These are phyloP conservation scores for Neurospora sp. DNA, from an alignment of 495 filamentous ascomycete species.

Conservation along the genomic window DNA sequence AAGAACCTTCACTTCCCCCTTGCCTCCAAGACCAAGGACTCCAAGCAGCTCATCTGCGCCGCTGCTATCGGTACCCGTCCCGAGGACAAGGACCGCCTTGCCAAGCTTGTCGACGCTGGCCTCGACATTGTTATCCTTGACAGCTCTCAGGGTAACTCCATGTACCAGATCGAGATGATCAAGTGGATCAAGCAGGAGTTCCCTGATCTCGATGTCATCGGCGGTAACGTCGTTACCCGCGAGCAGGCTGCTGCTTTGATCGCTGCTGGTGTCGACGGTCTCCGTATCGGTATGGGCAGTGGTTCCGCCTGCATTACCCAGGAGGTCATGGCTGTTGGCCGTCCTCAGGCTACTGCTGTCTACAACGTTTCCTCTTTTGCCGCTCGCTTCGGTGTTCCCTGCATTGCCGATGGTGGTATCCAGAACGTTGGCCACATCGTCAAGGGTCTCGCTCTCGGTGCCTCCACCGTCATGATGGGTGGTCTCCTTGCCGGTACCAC, in stretches of 20 bases:
- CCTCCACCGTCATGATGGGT: constrained; percentile 98
- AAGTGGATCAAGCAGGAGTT: constrained; percentile 83
- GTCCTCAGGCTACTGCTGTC: constrained; percentile 88
- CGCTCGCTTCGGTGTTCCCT: constrained; percentile 87
- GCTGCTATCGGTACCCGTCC: constrained; percentile 92
- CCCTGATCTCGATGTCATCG: constrained; percentile 86
- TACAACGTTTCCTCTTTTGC: constrained; percentile 83
- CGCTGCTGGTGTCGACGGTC: constrained; percentile 87
- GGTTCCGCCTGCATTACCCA: constrained; percentile 98
- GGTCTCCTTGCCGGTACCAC: constrained; percentile 94
- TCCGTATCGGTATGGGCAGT: constrained; percentile 98
- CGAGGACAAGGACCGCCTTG: constrained; percentile 78
- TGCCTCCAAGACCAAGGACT: constrained; percentile 91
- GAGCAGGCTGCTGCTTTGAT: constrained; percentile 90
- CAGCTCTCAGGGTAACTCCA: constrained; percentile 91
- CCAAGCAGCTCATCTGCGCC: constrained; percentile 94
- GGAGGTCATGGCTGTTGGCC: constrained; percentile 98
- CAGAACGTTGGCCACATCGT: constrained; percentile 99
- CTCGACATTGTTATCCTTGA: constrained; percentile 94
- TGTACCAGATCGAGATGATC: constrained; percentile 96
- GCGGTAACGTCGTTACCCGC: constrained; percentile 92
- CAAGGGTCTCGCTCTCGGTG: constrained; percentile 91
- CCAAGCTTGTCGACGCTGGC: constrained; percentile 84
- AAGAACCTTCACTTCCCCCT: constrained; percentile 98
- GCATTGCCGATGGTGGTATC: constrained; percentile 95